Evolutionary conservation across 495 filamentous ascomycete species (phyloP), one percentile per base, ranked within the genome.

Genomic region (Talaromyces wortmannii): DNA sequence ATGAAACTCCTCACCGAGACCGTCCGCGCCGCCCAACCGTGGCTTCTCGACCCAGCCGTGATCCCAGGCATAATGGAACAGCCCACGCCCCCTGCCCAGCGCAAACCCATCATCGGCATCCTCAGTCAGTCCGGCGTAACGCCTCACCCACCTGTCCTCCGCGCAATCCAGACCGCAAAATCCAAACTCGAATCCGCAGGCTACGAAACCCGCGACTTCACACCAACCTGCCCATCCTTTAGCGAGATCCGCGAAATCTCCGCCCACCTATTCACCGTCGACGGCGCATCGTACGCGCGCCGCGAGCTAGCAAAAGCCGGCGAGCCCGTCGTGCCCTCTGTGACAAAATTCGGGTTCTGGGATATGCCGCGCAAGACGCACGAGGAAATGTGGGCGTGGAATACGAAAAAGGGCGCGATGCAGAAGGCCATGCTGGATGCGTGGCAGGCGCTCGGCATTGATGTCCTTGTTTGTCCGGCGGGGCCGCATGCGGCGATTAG

Each of bases 1-100:
- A 60, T 83, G 7, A 75, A 73, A 48, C 55, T 85, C 4, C 85
- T 87, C 56, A 81, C 80, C 58, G 76, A 76, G 53, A 70, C 69
- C 0, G 58, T 84, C 40, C 59, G 83, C 30, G 67, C 66, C 56
- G 66, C 62, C 5, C 67, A 79, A 55, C 79, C 83, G 0, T 84
- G 82, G 81, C 51, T 73, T 6, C 64, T 55, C 5, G 79, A 84
- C 42, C 57, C 61, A 5, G 44, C 44, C 12, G 6, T 45, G 7
- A 17, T 45, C 7, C 44, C 44, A 5, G 44, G 16, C 33, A 12
- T 36, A 36, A 36, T 36, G 33, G 33, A 36, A 36, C 33, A 36
- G 12, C 33, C 33, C 12, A 36, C 12, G 12, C 33, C 33, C 6
- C 6, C 12, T 6, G 6, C 33, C 33, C 6, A 6, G 33, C 6